Base-by-base conservation (phyloP, 2,329 filamentous ascomycete genomes). In the Davidsoniella australis region DNA sequence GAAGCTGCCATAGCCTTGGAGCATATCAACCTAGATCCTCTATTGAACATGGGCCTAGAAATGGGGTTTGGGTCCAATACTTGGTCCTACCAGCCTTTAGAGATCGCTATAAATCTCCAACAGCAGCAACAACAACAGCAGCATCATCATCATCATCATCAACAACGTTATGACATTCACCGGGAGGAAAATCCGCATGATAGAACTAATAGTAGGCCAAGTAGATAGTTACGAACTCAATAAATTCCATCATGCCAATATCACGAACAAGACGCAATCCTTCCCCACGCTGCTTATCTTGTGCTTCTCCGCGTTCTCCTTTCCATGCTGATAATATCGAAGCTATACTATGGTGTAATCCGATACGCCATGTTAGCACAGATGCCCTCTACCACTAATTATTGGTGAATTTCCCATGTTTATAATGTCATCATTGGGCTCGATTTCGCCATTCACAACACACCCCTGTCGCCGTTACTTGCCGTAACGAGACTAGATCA, bases 381-480 rank as follows among this genome's bases (percentile, higher is more conserved):
- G 20, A 49, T 20, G 6, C 7, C 17, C 24, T 36, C 4, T n/a
- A 17, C 29, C 17, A 29, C 24, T 26, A 26, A 16, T 20, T 16
- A 41, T 24, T 29, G 10, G 17, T 29, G 17, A 3, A 20, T 29
- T 29, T 29, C 7, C 16, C 20, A n/a, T 14, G 23, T 16, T 14
- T 17, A 53, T 47, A 12, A 23, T 42, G 49, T 23, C 48, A 48
- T 48, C 36, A 6, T 8, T 49, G 47, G 20, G 23, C 45, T 45
- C 14, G 47, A 48, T 53, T 48, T 37, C 51, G 41, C 36, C 48
- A 50, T 53, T 24, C 36, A 37, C 38, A 29, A 16, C 24, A 37
- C 47, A 20, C 41, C 47, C 41, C 17, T 43, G 36, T 24, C 18
- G 9, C 12, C 18, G 7, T 39, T 20, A 37, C 8, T 6, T 14